Conservation (phyloP, 129 eudicot genomes). For the Flaveria bidentis region DNA sequence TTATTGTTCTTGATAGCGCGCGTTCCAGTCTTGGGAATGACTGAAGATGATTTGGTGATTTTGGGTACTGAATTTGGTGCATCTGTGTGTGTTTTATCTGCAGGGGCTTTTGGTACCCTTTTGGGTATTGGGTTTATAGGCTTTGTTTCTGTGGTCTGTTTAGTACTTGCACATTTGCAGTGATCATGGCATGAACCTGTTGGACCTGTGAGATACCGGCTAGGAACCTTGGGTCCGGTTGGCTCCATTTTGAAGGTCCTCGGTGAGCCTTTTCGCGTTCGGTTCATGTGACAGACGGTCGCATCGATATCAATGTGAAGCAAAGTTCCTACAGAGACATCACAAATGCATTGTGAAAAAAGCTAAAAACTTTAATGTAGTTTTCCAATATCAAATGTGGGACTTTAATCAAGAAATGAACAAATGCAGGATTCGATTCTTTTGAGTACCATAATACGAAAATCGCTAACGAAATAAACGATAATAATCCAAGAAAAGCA, state of each 20-base stretch:
- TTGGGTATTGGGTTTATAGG: slow-evolving; percentile 19
- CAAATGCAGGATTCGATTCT: neutral
- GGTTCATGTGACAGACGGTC: slow-evolving; percentile 26
- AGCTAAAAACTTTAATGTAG: neutral
- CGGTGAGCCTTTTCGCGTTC: slow-evolving; percentile 37
- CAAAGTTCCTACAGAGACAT: slow-evolving; percentile 24
- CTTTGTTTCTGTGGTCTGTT: slow-evolving; percentile 34
- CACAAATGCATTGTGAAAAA: slow-evolving; percentile 12
- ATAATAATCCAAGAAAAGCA: too few relatives aligned
- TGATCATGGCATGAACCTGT: slow-evolving; percentile 68
- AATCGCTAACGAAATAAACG: too few relatives aligned
- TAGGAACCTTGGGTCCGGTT: slow-evolving; percentile 27
- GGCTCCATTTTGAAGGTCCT: slow-evolving; percentile 31
- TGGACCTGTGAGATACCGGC: slow-evolving; percentile 59
- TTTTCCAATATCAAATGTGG: neutral
- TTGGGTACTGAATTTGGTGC: slow-evolving; percentile 21
- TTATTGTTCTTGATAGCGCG: slow-evolving; percentile 27
- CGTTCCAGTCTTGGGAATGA: slow-evolving; percentile 31
- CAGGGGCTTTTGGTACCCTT: slow-evolving; percentile 24
- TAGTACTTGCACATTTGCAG: slow-evolving; percentile 56
- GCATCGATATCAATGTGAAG: neutral
- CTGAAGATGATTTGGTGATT: slow-evolving; percentile 23
- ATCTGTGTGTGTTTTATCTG: slow-evolving; percentile 20
- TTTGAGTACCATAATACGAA: too few relatives aligned
- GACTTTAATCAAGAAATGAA: neutral